Evolutionary conservation across 495 filamentous ascomycete genomes (phyloP), one percentile per base, ranked within the genome.

Genomic region (Haplographium delicatum): DNA sequence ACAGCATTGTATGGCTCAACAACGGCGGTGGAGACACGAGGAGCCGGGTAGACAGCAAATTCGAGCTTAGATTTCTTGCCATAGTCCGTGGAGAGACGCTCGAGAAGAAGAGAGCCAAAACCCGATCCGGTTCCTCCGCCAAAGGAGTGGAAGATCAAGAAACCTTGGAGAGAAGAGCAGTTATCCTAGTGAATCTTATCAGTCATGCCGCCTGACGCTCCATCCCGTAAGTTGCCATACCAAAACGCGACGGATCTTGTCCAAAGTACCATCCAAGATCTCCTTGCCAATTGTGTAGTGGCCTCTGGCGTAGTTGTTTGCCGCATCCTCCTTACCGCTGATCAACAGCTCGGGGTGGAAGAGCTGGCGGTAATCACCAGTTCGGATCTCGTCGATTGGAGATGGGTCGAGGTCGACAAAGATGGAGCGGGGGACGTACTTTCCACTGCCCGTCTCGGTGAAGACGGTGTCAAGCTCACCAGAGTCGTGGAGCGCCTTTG

Each of bases 31-130:
- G 89, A 88, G 35, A 91, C 84, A 39, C 85, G 83, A 35, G 88
- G 88, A 26, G 89, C 84, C 18, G 89, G 89, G 71, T 94, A 95
- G 59, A 95, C 81, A 38, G 87, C 80, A 68, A 95, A 95, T 67
- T 95, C 89, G 39, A 95, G 83, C 77, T 95, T 95, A 73, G 81
- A 88, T 78, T 95, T 95, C 82, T 93, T 94, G 67, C 83, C 87
- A 62, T 91, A 95, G 68, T 94, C 88, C 56, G 84, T 84, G 22
- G 89, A 84, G 27, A 95, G 83, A 54, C 87, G 88, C 72, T 95
- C 89, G 40, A 93, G 80, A 49, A 95, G 75, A 20, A 94, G 80
- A 50, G 89, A 85, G 68, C 89, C 89, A 58, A 94, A 95, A 44
- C 89, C 89, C 52, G 89, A 95, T 44, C 89, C 89, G 54, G 89